Evolutionary conservation across 2,329 filamentous ascomycete genomes (phyloP).

Genomic region (Aspergillus fumigatus): DNA sequence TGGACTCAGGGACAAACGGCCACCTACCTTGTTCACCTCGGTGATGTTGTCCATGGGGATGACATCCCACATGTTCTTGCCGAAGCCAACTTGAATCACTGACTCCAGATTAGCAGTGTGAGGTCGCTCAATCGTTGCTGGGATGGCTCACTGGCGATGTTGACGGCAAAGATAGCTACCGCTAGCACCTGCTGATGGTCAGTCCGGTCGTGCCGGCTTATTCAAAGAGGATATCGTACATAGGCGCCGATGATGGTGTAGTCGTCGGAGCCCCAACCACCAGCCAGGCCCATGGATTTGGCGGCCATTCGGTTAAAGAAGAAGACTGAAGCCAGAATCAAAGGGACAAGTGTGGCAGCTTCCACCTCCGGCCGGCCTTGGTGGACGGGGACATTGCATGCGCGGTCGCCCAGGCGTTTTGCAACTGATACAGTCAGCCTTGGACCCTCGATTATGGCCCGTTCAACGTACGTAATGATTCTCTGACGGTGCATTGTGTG

Average conservation of each 20-base stretch:
- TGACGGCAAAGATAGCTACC: constrained; percentile 8
- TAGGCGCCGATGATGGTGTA: constrained; percentile 14
- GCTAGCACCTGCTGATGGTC: constrained; percentile 8
- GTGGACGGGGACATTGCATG: constrained; percentile 8
- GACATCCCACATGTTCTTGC: constrained; percentile 20
- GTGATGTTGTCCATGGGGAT: constrained; percentile 17
- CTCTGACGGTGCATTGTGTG: not conserved
- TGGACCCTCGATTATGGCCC: too few species aligned
- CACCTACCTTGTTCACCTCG: constrained; percentile 12
- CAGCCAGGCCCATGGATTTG: constrained; percentile 9
- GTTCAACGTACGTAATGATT: constrained; percentile 6
- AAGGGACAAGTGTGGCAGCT: constrained; percentile 7
- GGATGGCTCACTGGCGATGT: constrained; percentile 7
- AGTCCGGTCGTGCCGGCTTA: not conserved
- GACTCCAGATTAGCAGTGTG: not conserved
- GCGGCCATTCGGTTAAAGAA: constrained; percentile 10
- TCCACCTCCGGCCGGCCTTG: constrained; percentile 8
- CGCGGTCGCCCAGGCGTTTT: constrained; percentile 4
- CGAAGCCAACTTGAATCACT: constrained; percentile 21
- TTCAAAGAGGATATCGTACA: constrained; percentile 2
- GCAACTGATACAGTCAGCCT: not conserved
- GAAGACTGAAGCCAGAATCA: constrained; percentile 11
- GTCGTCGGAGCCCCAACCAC: constrained; percentile 15
- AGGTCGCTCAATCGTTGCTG: not conserved
- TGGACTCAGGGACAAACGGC: not conserved